Conservation (phyloP, 768 basidiomycete species). For the Naganishia friedmannii region DNA sequence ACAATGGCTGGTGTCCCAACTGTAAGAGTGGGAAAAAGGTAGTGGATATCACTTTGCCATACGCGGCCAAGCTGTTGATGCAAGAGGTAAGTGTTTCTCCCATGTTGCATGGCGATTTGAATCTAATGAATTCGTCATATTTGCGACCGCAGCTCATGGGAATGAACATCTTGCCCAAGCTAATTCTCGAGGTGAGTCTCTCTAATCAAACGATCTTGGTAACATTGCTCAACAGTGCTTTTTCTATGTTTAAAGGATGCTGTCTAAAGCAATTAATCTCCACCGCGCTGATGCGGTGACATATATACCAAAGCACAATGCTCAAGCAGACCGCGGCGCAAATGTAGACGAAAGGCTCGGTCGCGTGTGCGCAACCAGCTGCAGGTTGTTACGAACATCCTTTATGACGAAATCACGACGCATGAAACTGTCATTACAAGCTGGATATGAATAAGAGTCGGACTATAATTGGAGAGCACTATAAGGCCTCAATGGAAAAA, state of each 20-base stretch:
- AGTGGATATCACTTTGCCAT: constrained; percentile 91
- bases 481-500: no score
- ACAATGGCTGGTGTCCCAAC: constrained; percentile 79
- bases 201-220: neutral
- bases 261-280: neutral
- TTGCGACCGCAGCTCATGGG: constrained; percentile 71
- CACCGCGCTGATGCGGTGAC: no score
- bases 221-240: neutral
- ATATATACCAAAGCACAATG: no score
- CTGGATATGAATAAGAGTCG: no score
- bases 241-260: neutral
- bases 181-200: constrained; percentile 66
- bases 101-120: no score
- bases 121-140: neutral
- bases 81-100: constrained; percentile 48
- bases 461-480: no score
- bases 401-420: no score
- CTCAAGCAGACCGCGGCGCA: no score
- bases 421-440: no score
- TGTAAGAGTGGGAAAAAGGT: constrained; percentile 97
- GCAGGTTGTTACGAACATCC: no score
- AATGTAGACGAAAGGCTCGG: no score
- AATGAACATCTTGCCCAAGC: constrained; percentile 90
- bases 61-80: constrained; percentile 72
- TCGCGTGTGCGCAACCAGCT: no score